Base-by-base conservation (phyloP, 805 yeast species). In the Sugiyamaella valdiviana region DNA sequence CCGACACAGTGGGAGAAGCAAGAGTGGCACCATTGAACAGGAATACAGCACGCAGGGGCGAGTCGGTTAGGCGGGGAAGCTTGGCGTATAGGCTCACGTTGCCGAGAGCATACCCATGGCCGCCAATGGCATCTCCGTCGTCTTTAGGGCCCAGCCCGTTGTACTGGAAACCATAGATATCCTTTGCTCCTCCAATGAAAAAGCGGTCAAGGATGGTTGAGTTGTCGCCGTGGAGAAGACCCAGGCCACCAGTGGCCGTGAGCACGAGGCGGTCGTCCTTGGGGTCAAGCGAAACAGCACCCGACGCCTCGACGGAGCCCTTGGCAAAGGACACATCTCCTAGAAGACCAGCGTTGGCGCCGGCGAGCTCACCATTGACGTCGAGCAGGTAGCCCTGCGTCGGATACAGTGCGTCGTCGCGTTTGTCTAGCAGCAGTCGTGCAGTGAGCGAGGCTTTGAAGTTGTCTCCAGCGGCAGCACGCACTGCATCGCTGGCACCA, bases 151-250 rank as follows among this genome's bases (percentile, higher is more conserved):
- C 88, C 35, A 85, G 63, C 0, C 86, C 78, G 70, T 82, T 82
- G 48, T 73, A 69, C 39, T 74, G 71, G 59, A 82, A 85, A 0
- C 90, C 87, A 54, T 80, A 72, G 35, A 87, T 77, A 47, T 79
- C 79, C 49, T 78, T 74, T 29, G 78, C 36, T 74, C 95, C 95
- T 16, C 95, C 93, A 42, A 84, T 71, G 60, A 82, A 85, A 63
- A 88, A 90, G 56, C 82, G 77, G 66, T 91, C 98, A 54, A 81
- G 73, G 23, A 82, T 64, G 56, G 83, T 85, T 1, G 83, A 67
- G 47, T 67, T 48, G 52, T 59, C 51, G 37, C 43, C 51, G 16
- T 42, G 41, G 2, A 45, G 48, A n/a, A 51, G 23, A 19, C 49
- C 48, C 1, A 41, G 44, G 26, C 44, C 48, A 5, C 51, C 55